Evolutionary conservation across 257 asterid species (phyloP), one percentile per base, ranked within the genome.

Genomic region (Solanum lycopersicoides): DNA sequence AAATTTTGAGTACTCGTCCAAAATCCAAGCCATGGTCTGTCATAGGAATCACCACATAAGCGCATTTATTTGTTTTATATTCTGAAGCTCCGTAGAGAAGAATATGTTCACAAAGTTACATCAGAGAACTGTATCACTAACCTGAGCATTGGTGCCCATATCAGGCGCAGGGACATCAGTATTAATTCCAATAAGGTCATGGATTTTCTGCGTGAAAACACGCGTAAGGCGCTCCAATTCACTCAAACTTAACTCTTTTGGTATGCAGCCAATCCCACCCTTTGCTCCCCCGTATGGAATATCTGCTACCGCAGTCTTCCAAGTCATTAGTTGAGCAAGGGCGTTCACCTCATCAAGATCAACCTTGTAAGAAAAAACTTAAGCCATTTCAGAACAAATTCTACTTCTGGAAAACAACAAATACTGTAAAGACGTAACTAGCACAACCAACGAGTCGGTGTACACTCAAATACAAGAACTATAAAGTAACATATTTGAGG

Each of bases 11-110:
- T 96, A 97, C 94, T 97, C 99, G 3, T 96, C 99, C 94, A 97
- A 89, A 87, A 97, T 97, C 99, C 99, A 97, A 79, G 99, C 99
- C 99, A 97, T 97, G 56, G 99, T 97, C 99, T 97, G 98, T 90
- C 63, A 68, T 86, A 37, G 4, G 45, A 86, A 89, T 75, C 42
- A 35, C 7, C 23, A 44, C 41, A 30, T 18, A 15, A 44, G 32
- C 12, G 45, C 42, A 59, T 59, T 14, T 23, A 12, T 83, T 83
- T 35, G 47, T 6, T 35, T 25, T 34, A 25, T 20, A 82, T 42
- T 21, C 6, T 13, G 8, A 74, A 74, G 74, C 63, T 15, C 41
- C 7, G 6, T 9, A 30, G 14, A 86, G 83, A 28, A 18, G 82
- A 86, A 86, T 20, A 16, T 28, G 30, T 3, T 20, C 6, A 11